Percentiles rank a stretch among this genome's conserved stretches.
These are phyloP conservation scores for Lecanicillium sp. DNA, from an alignment of 2,329 filamentous ascomycete species.

Conservation along the genomic window DNA sequence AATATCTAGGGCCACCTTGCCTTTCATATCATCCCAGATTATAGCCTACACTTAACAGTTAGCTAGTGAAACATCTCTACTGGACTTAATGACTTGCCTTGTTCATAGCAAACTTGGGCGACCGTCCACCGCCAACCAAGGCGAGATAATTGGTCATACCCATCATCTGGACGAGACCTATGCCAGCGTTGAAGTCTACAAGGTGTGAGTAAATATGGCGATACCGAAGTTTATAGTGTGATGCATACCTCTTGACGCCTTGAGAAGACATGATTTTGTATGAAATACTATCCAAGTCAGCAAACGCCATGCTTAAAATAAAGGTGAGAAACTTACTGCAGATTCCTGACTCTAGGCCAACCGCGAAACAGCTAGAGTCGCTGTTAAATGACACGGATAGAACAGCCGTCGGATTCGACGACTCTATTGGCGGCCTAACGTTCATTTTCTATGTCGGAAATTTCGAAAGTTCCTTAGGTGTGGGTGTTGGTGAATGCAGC, in stretches of 20 bases:
- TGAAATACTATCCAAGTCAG: constrained; percentile 54
- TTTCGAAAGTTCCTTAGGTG: too few relatives aligned
- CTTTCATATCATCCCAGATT: constrained; percentile 84
- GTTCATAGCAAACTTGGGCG: constrained; percentile 79
- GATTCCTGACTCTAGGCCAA: constrained; percentile 79
- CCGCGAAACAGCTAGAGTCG: constrained; percentile 76
- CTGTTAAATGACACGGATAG: constrained; percentile 81
- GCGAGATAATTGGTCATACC: constrained; percentile 80
- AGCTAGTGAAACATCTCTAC: background rate
- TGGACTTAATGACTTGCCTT: constrained; percentile 44
- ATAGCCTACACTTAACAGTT: constrained; percentile 46
- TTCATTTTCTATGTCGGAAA: constrained; percentile 55
- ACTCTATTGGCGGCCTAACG: constrained; percentile 77
- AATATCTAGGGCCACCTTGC: constrained; percentile 65
- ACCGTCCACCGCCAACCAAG: constrained; percentile 78
- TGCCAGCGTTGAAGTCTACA: constrained; percentile 69
- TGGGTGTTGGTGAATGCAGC: background rate
- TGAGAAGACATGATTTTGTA: constrained; percentile 62
- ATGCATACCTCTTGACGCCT: constrained; percentile 40
- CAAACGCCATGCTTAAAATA: background rate
- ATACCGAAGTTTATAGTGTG: background rate
- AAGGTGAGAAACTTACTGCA: constrained; percentile 48
- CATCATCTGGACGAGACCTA: constrained; percentile 80
- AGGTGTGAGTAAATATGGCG: constrained; percentile 1
- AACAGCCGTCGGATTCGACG: constrained; percentile 62